A percentile compares a stretch with the other conserved stretches of the same genome.
Evolutionary conservation across 2,329 filamentous ascomycete species (phyloP).

Genomic region (Paradendryphiella salina): DNA sequence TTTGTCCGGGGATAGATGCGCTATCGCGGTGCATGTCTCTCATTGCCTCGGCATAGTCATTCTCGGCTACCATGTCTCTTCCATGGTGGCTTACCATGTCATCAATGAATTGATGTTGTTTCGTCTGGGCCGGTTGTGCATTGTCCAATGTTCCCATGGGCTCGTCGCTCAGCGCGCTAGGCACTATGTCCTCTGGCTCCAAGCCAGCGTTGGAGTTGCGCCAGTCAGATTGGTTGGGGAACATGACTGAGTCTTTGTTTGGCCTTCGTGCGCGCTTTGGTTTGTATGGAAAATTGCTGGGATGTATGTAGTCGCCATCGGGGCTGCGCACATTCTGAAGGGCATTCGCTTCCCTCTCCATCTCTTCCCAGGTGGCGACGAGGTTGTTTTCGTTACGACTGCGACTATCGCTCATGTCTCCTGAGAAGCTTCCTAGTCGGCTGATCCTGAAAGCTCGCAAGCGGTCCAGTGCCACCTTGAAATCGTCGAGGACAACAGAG

Average conservation of each 20-base stretch:
- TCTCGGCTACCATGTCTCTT: constrained; percentile 28
- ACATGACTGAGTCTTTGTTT: constrained; percentile 33
- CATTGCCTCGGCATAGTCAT: constrained; percentile 37
- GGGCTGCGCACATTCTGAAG: constrained; percentile 33
- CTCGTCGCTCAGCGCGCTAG: constrained; percentile 31
- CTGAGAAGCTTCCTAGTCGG: constrained; percentile 44
- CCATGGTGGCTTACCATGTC: constrained; percentile 21
- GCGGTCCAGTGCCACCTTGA: constrained; percentile 62
- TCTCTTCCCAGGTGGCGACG: constrained; percentile 42
- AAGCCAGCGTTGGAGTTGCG: constrained; percentile 19
- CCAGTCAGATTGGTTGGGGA: constrained; percentile 21
- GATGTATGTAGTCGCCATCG: constrained; percentile 37
- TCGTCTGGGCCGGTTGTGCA: constrained; percentile 21
- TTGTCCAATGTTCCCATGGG: constrained; percentile 21
- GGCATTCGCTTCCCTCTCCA: constrained; percentile 37
- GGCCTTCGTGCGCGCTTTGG: constrained; percentile 23
- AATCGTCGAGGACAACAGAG: constrained; percentile 68
- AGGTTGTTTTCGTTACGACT: constrained; percentile 36
- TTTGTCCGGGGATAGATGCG: constrained; percentile 6
- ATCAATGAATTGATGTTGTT: constrained; percentile 26
- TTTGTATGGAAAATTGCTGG: constrained; percentile 36
- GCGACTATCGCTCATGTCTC: constrained; percentile 42
- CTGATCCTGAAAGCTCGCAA: constrained; percentile 52
- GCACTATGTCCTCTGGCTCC: constrained; percentile 37
- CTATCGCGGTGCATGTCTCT: constrained; percentile 32